Evolutionary conservation across 768 basidiomycete genomes (phyloP).

Genomic region (Leccinum disarticulatum): DNA sequence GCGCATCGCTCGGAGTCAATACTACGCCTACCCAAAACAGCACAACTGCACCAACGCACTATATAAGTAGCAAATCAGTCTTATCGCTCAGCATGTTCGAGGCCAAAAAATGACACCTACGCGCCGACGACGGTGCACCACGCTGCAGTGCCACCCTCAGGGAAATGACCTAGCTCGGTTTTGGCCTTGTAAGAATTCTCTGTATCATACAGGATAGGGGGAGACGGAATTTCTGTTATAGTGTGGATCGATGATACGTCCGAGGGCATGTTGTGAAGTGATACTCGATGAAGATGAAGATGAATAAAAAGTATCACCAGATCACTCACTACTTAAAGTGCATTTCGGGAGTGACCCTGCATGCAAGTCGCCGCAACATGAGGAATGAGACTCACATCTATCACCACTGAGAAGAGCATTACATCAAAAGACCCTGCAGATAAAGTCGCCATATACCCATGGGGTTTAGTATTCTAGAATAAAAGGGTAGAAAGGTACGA

Average conservation of each 20-base stretch:
- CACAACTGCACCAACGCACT: constrained; percentile 35
- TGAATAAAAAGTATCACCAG: not conserved
- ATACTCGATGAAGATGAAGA: not conserved
- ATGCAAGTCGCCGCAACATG: not conserved
- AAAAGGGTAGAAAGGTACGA: not conserved
- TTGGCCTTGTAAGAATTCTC: not conserved
- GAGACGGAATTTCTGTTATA: not conserved
- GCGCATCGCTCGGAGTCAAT: not conserved
- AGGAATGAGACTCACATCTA: not conserved
- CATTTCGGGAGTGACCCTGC: not conserved
- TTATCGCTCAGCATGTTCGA: not conserved
- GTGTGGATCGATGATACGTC: constrained; percentile 5
- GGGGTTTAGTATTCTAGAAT: not conserved
- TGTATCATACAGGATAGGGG: not conserved
- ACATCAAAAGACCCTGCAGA: not conserved
- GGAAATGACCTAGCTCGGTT: constrained; percentile 14
- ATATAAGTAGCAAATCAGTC: not conserved
- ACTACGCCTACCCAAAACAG: constrained; percentile 29
- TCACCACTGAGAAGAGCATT: not conserved
- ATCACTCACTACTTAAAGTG: not conserved
- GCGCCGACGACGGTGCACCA: constrained; percentile 27
- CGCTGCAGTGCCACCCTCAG: constrained; percentile 29
- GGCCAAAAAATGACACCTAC: constrained; percentile 7
- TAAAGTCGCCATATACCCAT: not conserved
- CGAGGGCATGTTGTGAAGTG: constrained; percentile 5